Base-by-base conservation (phyloP, 108 stramenopile species). In the Cyclotella sp. region DNA sequence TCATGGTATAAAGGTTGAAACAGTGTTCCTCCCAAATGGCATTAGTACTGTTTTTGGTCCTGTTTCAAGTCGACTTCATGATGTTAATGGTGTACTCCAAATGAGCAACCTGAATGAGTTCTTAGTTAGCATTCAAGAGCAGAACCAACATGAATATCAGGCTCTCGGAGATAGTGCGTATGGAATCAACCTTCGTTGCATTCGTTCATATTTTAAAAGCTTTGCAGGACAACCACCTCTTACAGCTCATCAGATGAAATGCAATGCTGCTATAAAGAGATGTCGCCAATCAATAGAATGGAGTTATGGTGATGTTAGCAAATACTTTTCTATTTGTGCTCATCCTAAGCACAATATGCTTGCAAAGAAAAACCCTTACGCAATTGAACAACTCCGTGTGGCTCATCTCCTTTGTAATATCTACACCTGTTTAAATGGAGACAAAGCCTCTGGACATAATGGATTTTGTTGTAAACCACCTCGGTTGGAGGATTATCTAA, bases 351-450 rank as follows among this genome's bases (percentile, higher is more conserved):
- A 8, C 30, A 26, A 18, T 16, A 21, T 27, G 26, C n/a, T 73
- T n/a, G 66, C 29, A 0, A 64, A 67, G 41, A 67, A 29, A 16
- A 1, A 52, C 19, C 74, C 64, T 8, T 66, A 67, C 30, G 74
- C 74, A 3, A 15, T 54, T 9, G 65, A 75, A 51, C 65, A 75
- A 51, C 24, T 75, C 43, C 18, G 51, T 28, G 74, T 75, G 41
- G 64, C 53, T 21, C 63, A 65, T 51, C 40, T 75, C 45, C 3
- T 75, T 15, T 22, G 24, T 18, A 67, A 65, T 34, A 28, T 5
- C 28, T 72, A 72, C 28, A 57, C 34, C 15, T 75, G 74, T n/a
- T 45, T 75, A 22, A 75, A 75, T 68, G 67, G 67, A 1, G 57
- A 67, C 42, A 5, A 52, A 59, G 65, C 63, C 4, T 16, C 24